Evolutionary conservation across 441 rosid genomes (phyloP).

Genomic region (Adansonia grandidieri): DNA sequence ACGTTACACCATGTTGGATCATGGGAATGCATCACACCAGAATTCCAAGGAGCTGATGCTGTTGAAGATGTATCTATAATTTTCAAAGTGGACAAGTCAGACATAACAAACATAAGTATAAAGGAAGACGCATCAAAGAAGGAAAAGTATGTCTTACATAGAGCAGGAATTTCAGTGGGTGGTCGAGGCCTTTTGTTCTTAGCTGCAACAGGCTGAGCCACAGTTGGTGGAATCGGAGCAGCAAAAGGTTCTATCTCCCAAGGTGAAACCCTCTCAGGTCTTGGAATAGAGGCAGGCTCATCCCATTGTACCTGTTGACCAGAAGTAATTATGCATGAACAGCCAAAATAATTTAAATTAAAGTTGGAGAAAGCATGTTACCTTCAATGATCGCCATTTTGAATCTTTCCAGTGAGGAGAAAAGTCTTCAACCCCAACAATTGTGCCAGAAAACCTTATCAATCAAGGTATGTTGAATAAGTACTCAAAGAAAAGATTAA

Average conservation of each 20-base stretch:
- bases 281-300: conserved; percentile 58
- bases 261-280: conserved; percentile 68
- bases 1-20: conserved; percentile 44
- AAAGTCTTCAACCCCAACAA: conserved; percentile 60
- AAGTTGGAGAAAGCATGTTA: conserved; percentile 21
- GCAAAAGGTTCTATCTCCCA: conserved; percentile 68
- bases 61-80: conserved; percentile 20
- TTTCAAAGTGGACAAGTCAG: conserved; percentile 24
- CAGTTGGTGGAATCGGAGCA: conserved; percentile 40
- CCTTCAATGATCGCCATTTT: conserved; percentile 66
- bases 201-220: conserved; percentile 39
- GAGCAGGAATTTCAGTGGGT: conserved; percentile 43
- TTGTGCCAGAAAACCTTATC: conserved; percentile 62
- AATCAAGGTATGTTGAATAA: not conserved
- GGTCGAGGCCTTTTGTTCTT: conserved; percentile 71
- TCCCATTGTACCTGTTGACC: conserved; percentile 67
- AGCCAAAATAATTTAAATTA: conserved; percentile 12
- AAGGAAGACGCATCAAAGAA: not conserved
- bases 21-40: conserved; percentile 44
- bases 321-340: conserved; percentile 4
- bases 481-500: not conserved
- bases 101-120: conserved; percentile 24
- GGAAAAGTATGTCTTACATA: conserved; percentile 40
- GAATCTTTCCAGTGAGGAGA: conserved; percentile 68
- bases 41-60: conserved; percentile 47